Percentiles rank a stretch among this genome's conserved stretches.
Conservation (phyloP, 345 rosid genomes). For the Noccaea caerulescens region DNA sequence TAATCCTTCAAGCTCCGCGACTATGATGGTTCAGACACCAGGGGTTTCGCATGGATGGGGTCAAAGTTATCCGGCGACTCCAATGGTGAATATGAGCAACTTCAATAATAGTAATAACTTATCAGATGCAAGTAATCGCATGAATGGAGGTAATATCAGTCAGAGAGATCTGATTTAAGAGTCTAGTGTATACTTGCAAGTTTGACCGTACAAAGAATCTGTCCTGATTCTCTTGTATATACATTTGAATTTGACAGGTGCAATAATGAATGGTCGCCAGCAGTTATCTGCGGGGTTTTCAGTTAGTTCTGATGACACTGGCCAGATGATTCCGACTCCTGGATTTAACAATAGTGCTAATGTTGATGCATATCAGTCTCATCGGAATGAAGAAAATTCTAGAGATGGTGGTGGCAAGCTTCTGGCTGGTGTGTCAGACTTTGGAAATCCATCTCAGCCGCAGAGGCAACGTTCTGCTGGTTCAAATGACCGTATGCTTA, state of each 20-base stretch:
- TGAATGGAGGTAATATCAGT: constrained; percentile 56
- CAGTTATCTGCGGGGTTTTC: constrained; percentile 63
- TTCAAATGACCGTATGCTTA: constrained; percentile 70
- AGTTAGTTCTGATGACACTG: constrained; percentile 63
- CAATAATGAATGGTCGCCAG: constrained; percentile 66
- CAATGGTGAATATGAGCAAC: constrained; percentile 62
- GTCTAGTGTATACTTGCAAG: constrained; percentile 12
- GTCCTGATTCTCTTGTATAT: not conserved
- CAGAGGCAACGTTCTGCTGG: constrained; percentile 60
- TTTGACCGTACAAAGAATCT: constrained; percentile 28
- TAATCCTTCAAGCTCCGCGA: constrained; percentile 59
- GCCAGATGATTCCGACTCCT: constrained; percentile 98
- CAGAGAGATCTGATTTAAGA: constrained; percentile 56
- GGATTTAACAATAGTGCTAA: constrained; percentile 56
- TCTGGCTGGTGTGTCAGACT: constrained; percentile 64
- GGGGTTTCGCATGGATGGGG: constrained; percentile 64
- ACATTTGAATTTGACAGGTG: constrained; percentile 52
- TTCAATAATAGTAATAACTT: constrained; percentile 52
- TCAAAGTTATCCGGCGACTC: constrained; percentile 56
- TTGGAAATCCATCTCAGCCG: constrained; percentile 62
- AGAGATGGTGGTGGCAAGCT: constrained; percentile 63
- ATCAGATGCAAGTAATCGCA: constrained; percentile 55
- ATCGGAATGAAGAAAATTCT: constrained; percentile 60
- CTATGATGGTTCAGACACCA: constrained; percentile 85
- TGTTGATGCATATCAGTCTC: constrained; percentile 53